Evolutionary conservation across 2,329 filamentous ascomycete genomes (phyloP), one percentile per base, ranked within the genome.

Genomic region (Arthrinium phaeospermum): DNA sequence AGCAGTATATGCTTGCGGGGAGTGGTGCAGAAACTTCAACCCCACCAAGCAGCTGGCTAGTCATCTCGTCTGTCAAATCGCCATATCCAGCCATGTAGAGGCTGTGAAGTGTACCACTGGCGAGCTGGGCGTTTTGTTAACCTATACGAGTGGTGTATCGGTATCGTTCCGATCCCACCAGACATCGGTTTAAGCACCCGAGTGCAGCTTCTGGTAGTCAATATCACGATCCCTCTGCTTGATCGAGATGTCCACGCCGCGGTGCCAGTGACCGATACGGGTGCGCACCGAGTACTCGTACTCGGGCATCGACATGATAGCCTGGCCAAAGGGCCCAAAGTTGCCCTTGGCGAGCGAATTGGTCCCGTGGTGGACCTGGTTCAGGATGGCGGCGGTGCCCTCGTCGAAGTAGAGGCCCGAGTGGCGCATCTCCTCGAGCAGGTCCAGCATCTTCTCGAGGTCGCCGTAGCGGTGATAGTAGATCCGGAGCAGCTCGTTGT

Each of bases 401-500:
- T 76, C 74, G 75, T 92, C 87, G 73, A 88, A 89, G 68, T 87
- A 86, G 5, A 93, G 83, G 0, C 91, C 91, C 1, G 88, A 86
- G 46, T 87, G 83, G 53, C 88, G 86, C 92, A 94, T 93, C 81
- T 94, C 91, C 57, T 87, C 84, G 6, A 94, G 82, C 1, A 92
- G 79, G 4, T 85, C 82, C 69, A 90, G 81, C 34, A 92, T 87
- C 0, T 85, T 85, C 4, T 78, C 75, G 2, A 90, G 84, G 76
- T 94, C 90, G 30, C 89, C 86, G 74, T 89, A 88, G 14, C 89
- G 87, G 46, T 83, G 80, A 89, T 91, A 94, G 71, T 90, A 84
- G 30, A 91, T 86, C 19, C 85, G 81, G 34, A 94, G 85, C 46
- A 94, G 86, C 68, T 89, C 85, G 78, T 92, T 91, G 84, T 93